These are phyloP conservation scores for Neofusicoccum sp. DNA, from an alignment of 2,329 filamentous ascomycete genomes.

Conservation along the genomic window DNA sequence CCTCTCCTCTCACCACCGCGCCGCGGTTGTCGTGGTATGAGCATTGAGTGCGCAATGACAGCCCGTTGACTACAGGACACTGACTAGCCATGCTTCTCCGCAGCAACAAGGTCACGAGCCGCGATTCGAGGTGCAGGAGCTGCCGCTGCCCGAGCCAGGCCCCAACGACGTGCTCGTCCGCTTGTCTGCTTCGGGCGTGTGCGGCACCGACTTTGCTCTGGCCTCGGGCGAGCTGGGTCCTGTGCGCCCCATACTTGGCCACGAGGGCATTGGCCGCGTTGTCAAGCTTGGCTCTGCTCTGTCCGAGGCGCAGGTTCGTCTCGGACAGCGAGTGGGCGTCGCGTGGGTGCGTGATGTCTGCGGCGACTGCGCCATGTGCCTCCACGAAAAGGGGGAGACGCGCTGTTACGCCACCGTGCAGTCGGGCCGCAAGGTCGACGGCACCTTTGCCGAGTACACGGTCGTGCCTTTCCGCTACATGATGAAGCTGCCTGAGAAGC, in stretches of 20 bases:
- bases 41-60: neutral
- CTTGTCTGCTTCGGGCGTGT: slow-evolving; percentile 61
- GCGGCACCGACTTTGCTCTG: slow-evolving; percentile 60
- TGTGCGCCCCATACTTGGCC: slow-evolving; percentile 47
- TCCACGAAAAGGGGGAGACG: slow-evolving; percentile 50
- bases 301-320: slow-evolving; percentile 46
- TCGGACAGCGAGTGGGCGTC: slow-evolving; percentile 56
- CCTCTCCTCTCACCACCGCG: slow-evolving; percentile 10
- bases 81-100: neutral
- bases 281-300: slow-evolving; percentile 59
- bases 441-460: slow-evolving; percentile 61
- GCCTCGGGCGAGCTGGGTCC: slow-evolving; percentile 58
- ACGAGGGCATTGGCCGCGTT: slow-evolving; percentile 61
- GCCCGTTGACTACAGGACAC: neutral
- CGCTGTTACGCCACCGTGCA: slow-evolving; percentile 35
- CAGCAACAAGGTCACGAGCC: slow-evolving; percentile 49
- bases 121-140: slow-evolving; percentile 49
- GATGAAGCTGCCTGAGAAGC: slow-evolving; percentile 36
- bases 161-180: slow-evolving; percentile 60
- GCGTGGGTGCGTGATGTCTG: slow-evolving; percentile 57
- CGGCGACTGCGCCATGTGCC: slow-evolving; percentile 54
- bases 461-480: slow-evolving; percentile 59
- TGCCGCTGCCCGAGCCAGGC: slow-evolving; percentile 52
- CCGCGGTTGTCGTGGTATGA: slow-evolving; percentile 18
- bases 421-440: slow-evolving; percentile 26